phyloP scores from a whole-genome alignment of 345 rosid genomes.

The Citrus reticulata region DNA sequence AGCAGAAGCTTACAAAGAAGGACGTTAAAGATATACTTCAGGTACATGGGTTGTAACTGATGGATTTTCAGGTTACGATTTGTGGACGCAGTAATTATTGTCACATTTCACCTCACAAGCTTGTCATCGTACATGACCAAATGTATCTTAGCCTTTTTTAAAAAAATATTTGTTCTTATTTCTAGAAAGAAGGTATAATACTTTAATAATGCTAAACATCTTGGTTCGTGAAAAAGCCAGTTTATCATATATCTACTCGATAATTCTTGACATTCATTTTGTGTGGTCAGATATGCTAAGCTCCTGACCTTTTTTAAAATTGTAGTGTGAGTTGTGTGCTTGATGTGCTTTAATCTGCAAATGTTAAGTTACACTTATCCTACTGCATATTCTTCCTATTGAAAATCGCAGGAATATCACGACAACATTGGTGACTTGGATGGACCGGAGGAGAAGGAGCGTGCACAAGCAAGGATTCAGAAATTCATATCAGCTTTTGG shows the following conservation, averaged over 20 bases:
- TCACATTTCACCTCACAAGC: neutral
- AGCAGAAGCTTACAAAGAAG: constrained; percentile 73
- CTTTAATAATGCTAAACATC: neutral
- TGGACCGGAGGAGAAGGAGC: constrained; percentile 91
- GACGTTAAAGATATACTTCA: constrained; percentile 78
- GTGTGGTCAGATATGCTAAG: neutral
- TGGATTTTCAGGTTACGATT: neutral
- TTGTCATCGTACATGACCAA: neutral
- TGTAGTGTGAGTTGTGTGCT: neutral
- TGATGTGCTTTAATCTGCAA: neutral
- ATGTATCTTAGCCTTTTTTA: neutral
- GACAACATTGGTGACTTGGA: constrained; percentile 93
- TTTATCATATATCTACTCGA: neutral
- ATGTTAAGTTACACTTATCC: neutral
- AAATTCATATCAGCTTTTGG: constrained; percentile 62
- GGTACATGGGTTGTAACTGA: constrained; percentile 36
- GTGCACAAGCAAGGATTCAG: constrained; percentile 66
- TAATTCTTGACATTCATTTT: neutral
- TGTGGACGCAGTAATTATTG: neutral
- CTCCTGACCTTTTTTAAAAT: neutral
- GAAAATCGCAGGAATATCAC: constrained; percentile 66
- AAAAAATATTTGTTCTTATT: neutral
- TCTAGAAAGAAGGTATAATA: no score
- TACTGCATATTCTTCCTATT: neutral
- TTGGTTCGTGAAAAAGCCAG: neutral